These are phyloP conservation scores for Bryopsis sp. DNA, from an alignment of 139 green algal species.

Conservation along the genomic window DNA sequence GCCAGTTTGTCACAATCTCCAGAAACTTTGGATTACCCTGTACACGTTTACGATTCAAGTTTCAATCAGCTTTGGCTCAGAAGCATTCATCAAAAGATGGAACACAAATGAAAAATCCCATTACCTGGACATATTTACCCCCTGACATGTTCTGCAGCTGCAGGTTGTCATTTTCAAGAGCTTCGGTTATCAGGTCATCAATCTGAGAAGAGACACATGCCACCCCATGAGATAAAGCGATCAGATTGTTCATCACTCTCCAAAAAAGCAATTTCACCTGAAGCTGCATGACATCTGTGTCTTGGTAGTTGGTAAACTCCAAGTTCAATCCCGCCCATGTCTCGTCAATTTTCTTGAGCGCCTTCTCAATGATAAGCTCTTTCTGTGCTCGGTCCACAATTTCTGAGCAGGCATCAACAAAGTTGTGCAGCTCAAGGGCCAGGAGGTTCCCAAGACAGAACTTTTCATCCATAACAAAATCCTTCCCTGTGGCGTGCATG, in stretches of 20 bases:
- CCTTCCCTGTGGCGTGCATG: slow-evolving; percentile 73
- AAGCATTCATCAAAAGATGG: background rate
- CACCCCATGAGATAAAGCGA: background rate
- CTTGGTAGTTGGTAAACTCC: slow-evolving; percentile 54
- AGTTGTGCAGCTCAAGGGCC: slow-evolving; percentile 75
- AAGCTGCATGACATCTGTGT: slow-evolving; percentile 49
- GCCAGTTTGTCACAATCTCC: slow-evolving; percentile 71
- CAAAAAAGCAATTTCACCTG: slow-evolving; percentile 23
- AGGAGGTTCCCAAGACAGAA: slow-evolving; percentile 81
- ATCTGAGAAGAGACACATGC: slow-evolving; percentile 33
- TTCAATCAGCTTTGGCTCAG: background rate
- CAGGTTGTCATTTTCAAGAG: slow-evolving; percentile 83
- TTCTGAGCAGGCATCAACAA: slow-evolving; percentile 72
- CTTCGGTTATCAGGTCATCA: slow-evolving; percentile 61
- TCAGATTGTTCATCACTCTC: background rate
- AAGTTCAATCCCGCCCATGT: slow-evolving; percentile 61
- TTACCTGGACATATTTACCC: slow-evolving; percentile 69
- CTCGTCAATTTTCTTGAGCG: slow-evolving; percentile 80
- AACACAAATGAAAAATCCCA: background rate
- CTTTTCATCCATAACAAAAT: slow-evolving; percentile 72
- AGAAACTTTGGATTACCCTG: slow-evolving; percentile 82
- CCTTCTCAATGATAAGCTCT: slow-evolving; percentile 77
- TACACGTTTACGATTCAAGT: background rate
- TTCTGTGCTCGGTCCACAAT: slow-evolving; percentile 88
- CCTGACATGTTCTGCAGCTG: slow-evolving; percentile 76